Evolutionary conservation across 2,329 filamentous ascomycete genomes (phyloP).

Genomic region (Apiospora aurea): DNA sequence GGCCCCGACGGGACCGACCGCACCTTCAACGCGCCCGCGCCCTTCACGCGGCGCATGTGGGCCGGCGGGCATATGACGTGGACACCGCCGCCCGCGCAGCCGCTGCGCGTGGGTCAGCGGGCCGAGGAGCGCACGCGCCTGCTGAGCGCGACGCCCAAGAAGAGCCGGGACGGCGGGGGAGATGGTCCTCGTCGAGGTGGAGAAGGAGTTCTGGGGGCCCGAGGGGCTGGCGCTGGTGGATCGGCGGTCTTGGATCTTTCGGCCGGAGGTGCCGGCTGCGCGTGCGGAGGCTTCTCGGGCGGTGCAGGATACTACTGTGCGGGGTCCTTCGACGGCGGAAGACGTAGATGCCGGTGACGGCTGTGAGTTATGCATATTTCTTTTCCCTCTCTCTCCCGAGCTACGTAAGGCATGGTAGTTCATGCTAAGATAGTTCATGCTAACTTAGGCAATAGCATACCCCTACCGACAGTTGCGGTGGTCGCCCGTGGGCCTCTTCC

Average conservation of each 20-base stretch:
- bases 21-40: slow-evolving; percentile 64
- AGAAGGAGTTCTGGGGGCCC: slow-evolving; percentile 64
- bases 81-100: slow-evolving; percentile 38
- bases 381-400: too few species aligned
- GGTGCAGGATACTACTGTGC: slow-evolving; percentile 28
- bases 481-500: slow-evolving; percentile 68
- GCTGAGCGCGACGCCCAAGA: slow-evolving; percentile 60
- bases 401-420: too few species aligned
- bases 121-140: slow-evolving; percentile 64
- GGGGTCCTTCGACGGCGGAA: slow-evolving; percentile 36
- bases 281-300: slow-evolving; percentile 31
- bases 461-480: slow-evolving; percentile 46
- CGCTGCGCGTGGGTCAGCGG: slow-evolving; percentile 60
- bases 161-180: slow-evolving; percentile 59
- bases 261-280: slow-evolving; percentile 42
- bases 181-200: slow-evolving; percentile 71
- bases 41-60: slow-evolving; percentile 73
- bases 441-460: slow-evolving; percentile 30
- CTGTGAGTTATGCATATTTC: too few species aligned
- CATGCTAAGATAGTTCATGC: too few species aligned
- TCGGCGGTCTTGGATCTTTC: slow-evolving; percentile 58
- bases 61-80: slow-evolving; percentile 67
- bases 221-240: slow-evolving; percentile 61
- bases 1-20: slow-evolving; percentile 67
- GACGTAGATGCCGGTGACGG: slow-evolving; percentile 33